Base-by-base conservation (phyloP, 164 flowering plant genomes). In the Amborella trichopoda region DNA sequence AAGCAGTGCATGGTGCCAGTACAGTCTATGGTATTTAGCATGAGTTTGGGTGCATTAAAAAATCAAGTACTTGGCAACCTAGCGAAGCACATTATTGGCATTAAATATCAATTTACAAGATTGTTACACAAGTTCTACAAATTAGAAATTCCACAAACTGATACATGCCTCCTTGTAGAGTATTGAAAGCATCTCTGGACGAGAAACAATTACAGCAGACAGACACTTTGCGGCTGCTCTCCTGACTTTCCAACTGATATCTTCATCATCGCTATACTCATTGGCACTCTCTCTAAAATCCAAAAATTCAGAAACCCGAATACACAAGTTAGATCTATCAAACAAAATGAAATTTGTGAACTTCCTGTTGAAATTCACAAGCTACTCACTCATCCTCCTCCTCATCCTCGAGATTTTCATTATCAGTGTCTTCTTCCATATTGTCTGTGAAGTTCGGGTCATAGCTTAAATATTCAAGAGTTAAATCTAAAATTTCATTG, bases 251-350 rank as follows among this genome's bases (percentile, higher is more conserved):
- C 99, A 93, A 66, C 99, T 88, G 46, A 61, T 72, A 72, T 93
- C 99, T 59, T 93, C 99, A 66, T 93, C 99, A 68, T 88, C 99
- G 27, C 91, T 85, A 67, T 93, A 93, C 61, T 93, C 99, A 68
- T 81, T 68, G 25, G 81, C 94, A 68, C 96, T 88, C 60, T 78
- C 99, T 56, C 99, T 93, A 48, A 60, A 76, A n/a, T n/a, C n/a
- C n/a, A n/a, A 53, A 28, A 52, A 28, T n/a, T 19, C 44, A 41
- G 42, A 19, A 50, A 32, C 11, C 5, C 27, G 49, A 37, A 50
- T 40, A 19, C 23, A 28, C 44, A 12, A 32, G 13, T 11, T 19
- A 24, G 32, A 22, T 3, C 6, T 17, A 19, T 21, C 38, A 46
- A 26, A 24, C 26, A 46, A 12, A 28, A 36, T 12, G 17, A 26